Conservation (phyloP, 1,139 yeast species). For the Hyphopichia fennica region DNA sequence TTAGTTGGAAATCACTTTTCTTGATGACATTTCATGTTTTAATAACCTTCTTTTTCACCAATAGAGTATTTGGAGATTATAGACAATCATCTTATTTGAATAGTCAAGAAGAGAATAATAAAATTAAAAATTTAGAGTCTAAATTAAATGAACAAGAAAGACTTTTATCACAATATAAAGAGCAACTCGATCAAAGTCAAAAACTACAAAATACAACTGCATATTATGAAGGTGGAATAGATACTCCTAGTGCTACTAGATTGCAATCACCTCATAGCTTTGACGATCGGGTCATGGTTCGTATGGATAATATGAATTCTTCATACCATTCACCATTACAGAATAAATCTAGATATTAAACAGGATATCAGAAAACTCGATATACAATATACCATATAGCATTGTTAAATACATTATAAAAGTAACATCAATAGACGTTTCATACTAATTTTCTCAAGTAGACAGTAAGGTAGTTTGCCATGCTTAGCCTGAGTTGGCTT, state of each 20-base stretch:
- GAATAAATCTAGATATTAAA: not conserved
- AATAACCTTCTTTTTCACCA: slow-evolving; percentile 21
- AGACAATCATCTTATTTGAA: not conserved
- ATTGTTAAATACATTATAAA: too few species aligned
- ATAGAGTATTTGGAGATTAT: slow-evolving; percentile 21
- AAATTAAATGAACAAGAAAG: not conserved
- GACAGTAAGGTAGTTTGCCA: too few species aligned
- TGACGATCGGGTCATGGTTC: not conserved
- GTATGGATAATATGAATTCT: not conserved
- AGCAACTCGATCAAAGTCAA: not conserved
- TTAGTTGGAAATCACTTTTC: slow-evolving; percentile 71
- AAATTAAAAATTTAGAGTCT: not conserved
- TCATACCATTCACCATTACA: slow-evolving; percentile 1
- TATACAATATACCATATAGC: too few species aligned
- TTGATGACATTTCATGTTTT: slow-evolving; percentile 26
- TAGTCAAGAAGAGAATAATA: not conserved
- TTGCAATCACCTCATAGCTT: slow-evolving; percentile 1
- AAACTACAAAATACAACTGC: not conserved
- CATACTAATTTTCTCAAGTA: too few species aligned
- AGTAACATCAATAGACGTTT: too few species aligned
- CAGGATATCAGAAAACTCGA: too few species aligned
- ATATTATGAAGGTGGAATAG: not conserved
- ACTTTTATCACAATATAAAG: not conserved
- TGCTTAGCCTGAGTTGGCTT: too few species aligned
- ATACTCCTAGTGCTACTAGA: not conserved